Conservation (phyloP, 495 filamentous ascomycete genomes). For the Poronia punctata region DNA sequence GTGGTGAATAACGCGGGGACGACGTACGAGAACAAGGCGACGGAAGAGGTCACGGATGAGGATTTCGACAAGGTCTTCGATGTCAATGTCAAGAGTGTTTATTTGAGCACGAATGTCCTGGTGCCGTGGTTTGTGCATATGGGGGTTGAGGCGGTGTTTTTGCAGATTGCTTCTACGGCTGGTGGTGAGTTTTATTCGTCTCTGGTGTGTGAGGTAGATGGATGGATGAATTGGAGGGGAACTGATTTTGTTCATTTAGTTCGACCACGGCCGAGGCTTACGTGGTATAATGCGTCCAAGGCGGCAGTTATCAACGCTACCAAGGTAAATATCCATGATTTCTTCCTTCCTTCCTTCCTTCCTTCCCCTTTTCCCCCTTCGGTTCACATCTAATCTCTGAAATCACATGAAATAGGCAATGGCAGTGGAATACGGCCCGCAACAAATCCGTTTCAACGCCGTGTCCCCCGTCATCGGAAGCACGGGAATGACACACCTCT, state of each 20-base stretch:
- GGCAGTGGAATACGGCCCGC: constrained; percentile 59
- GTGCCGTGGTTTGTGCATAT: constrained; percentile 51
- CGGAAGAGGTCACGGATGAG: constrained; percentile 54
- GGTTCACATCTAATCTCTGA: constrained; percentile 35
- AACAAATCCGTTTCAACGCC: constrained; percentile 59
- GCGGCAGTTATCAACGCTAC: constrained; percentile 57
- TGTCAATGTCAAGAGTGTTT: constrained; percentile 61
- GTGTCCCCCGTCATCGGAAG: constrained; percentile 55
- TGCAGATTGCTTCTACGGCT: constrained; percentile 62
- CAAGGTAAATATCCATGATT: constrained; percentile 22
- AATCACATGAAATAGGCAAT: too few species aligned
- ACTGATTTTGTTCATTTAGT: constrained; percentile 14
- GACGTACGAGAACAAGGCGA: constrained; percentile 59
- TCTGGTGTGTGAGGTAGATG: constrained; percentile 27
- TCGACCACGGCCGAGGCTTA: constrained; percentile 57
- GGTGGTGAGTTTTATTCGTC: constrained; percentile 49
- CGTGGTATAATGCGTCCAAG: constrained; percentile 67
- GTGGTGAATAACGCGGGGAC: constrained; percentile 68
- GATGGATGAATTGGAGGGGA: not conserved
- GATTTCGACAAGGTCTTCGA: constrained; percentile 62
- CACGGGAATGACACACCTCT: constrained; percentile 58
- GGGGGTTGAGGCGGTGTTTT: constrained; percentile 52
- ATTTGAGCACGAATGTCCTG: constrained; percentile 43
- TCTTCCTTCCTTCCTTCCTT: too few species aligned
- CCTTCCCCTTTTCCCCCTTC: not conserved